These are phyloP conservation scores for Aspergillus egyptiacus DNA, from an alignment of 495 filamentous ascomycete genomes.

Conservation along the genomic window DNA sequence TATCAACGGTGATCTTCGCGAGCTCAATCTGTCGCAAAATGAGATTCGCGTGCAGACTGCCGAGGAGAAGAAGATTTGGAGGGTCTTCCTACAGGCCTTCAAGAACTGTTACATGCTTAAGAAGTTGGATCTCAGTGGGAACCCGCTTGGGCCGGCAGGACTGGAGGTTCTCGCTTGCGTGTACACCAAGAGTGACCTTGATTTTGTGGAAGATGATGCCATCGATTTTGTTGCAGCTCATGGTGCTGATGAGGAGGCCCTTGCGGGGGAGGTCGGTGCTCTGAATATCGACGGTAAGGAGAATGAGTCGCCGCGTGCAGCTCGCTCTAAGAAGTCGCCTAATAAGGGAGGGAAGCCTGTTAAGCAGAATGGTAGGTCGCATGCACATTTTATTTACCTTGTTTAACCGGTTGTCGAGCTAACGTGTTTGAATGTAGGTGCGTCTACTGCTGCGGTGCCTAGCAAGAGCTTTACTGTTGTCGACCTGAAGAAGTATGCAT, in stretches of 20 bases:
- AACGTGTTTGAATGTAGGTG: background rate
- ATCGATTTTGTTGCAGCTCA: no score
- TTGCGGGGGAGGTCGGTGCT: constrained; percentile 1
- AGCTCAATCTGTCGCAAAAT: constrained; percentile 46
- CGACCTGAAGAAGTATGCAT: constrained; percentile 26
- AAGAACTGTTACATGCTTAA: constrained; percentile 37
- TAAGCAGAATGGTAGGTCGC: constrained; percentile 15
- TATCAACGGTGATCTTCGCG: constrained; percentile 36
- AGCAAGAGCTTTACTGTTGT: constrained; percentile 16
- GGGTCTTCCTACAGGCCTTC: constrained; percentile 39
- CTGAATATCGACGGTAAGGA: constrained; percentile 17
- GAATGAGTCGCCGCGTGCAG: constrained; percentile 6
- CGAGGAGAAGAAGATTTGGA: constrained; percentile 37
- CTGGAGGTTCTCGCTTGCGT: constrained; percentile 40
- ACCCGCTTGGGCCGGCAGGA: constrained; percentile 34
- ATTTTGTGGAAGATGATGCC: constrained; percentile 24
- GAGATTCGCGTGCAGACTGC: constrained; percentile 28
- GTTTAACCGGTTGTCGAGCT: background rate
- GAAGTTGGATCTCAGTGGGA: constrained; percentile 41
- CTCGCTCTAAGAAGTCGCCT: constrained; percentile 16
- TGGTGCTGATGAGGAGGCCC: constrained; percentile 5
- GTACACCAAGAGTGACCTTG: constrained; percentile 36
- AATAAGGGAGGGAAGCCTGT: constrained; percentile 18
- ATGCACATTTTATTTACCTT: background rate
- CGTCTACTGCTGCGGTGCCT: background rate